These are phyloP conservation scores for Torrubiellomyces zombiae DNA, from an alignment of 2,329 filamentous ascomycete species.

Conservation along the genomic window DNA sequence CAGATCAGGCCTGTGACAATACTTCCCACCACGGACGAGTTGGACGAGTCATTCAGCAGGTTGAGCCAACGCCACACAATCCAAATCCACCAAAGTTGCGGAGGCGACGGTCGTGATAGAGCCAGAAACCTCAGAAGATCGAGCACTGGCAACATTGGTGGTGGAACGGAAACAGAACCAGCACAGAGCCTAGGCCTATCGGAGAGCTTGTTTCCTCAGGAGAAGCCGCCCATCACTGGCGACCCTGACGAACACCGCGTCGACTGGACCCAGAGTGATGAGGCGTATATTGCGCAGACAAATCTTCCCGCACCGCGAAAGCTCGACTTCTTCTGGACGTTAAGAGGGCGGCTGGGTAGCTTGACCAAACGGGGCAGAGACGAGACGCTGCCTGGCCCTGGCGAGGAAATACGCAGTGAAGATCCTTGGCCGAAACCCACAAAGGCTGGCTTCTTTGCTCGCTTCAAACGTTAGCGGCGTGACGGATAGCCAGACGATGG, in stretches of 20 bases:
- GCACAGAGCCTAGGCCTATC: conserved; percentile 2
- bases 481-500: too few species aligned
- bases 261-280: conserved; percentile 44
- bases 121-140: conserved; percentile 13
- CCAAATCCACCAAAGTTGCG: conserved; percentile 8
- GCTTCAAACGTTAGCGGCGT: conserved; percentile 23
- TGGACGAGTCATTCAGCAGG: conserved; percentile 9
- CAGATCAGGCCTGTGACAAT: conserved; percentile 24
- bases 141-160: conserved; percentile 20
- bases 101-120: conserved; percentile 4
- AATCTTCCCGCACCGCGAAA: conserved; percentile 20
- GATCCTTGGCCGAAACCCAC: conserved; percentile 14
- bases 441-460: conserved; percentile 23
- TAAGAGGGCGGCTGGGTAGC: conserved; percentile 24
- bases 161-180: conserved; percentile 5
- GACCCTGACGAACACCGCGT: conserved; percentile 22
- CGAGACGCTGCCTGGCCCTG: conserved; percentile 8
- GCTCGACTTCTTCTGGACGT: conserved; percentile 31
- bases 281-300: conserved; percentile 10
- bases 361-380: conserved; percentile 13
- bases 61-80: conserved; percentile 15
- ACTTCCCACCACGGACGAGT: conserved; percentile 19
- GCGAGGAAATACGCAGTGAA: conserved; percentile 5
- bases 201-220: conserved; percentile 1
- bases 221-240: conserved; percentile 1